Base-by-base conservation (phyloP, 2,329 filamentous ascomycete species). In the Penicillium capsulatum region DNA sequence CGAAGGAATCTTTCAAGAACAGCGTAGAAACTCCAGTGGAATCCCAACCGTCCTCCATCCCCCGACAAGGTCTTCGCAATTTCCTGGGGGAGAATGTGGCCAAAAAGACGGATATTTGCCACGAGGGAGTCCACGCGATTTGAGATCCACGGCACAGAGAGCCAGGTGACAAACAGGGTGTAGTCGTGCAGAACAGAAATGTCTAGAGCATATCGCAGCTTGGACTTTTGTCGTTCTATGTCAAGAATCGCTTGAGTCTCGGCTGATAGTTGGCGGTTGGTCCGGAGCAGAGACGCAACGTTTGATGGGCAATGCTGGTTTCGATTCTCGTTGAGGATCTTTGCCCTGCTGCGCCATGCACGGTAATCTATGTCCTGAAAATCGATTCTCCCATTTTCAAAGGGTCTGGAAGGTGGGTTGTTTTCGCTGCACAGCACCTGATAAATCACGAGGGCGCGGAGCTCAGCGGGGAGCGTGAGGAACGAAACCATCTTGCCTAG, bases 11-110 rank as follows among this genome's bases (percentile, higher is more conserved):
- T 40, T 17, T 49, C 45, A 11, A 51, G 38, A 20, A 42, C 10
- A 1, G 43, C 43, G 15, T 45, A 47, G 27, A 51, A 51, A 14
- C 22, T 29, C 45, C 46, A 51, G 19, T 47, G 36, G 24, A 42
- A 32, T 2, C 45, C 40, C 3, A 26, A 3, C 7, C 31, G 40
- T 3, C 45, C 42, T 5, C 40, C 41, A 17, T 38, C 33, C 9
- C 43, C 38, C 4, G 4, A 10, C 13, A 29, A 10, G 2, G 14
- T 6, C n/a, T 16, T 28, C 9, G n/a, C 24, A 4, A 9, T 15
- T 2, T 13, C 8, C 4, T 10, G 9, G 7, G 24, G n/a, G 3
- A 36, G 24, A 19, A 29, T 20, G 6, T 14, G 14, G 10, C 34
- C 34, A 10, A 36, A 36, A 13, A 36, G 34, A 10, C 34, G 24